Evolutionary conservation across 1,139 yeast species (phyloP).

Genomic region (Suhomyces coccinellae): DNA sequence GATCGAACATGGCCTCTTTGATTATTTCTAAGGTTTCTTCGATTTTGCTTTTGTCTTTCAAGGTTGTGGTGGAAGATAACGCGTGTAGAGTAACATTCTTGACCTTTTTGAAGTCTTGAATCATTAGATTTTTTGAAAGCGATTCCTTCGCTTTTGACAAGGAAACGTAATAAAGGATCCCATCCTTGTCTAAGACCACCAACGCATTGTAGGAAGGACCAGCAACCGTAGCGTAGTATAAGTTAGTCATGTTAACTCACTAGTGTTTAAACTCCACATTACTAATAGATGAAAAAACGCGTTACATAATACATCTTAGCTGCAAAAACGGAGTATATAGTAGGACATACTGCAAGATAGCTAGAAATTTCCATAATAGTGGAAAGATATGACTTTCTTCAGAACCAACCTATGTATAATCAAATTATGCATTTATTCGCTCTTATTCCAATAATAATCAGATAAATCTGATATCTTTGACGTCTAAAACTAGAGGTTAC

Average conservation of each 20-base stretch:
- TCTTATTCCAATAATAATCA: too few relatives aligned
- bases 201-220: constrained; percentile 15
- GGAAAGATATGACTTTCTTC: too few relatives aligned
- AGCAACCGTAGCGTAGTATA: constrained; percentile 10
- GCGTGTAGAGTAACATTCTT: constrained; percentile 5
- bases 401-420: too few relatives aligned
- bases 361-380: too few relatives aligned
- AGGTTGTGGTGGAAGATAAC: constrained; percentile 4
- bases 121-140: constrained; percentile 13
- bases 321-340: neutral
- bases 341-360: too few relatives aligned
- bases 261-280: neutral
- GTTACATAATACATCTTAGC: neutral
- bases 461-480: too few relatives aligned
- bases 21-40: constrained; percentile 15
- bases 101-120: constrained; percentile 18
- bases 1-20: constrained; percentile 16
- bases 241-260: constrained; percentile 6
- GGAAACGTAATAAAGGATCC: constrained; percentile 24
- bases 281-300: neutral
- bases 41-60: constrained; percentile 8
- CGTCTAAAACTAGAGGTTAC: too few relatives aligned
- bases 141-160: constrained; percentile 16
- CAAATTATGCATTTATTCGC: too few relatives aligned
- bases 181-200: constrained; percentile 20